Base-by-base conservation (phyloP, 2,329 filamentous ascomycete genomes). In the Thelonectria discophora region DNA sequence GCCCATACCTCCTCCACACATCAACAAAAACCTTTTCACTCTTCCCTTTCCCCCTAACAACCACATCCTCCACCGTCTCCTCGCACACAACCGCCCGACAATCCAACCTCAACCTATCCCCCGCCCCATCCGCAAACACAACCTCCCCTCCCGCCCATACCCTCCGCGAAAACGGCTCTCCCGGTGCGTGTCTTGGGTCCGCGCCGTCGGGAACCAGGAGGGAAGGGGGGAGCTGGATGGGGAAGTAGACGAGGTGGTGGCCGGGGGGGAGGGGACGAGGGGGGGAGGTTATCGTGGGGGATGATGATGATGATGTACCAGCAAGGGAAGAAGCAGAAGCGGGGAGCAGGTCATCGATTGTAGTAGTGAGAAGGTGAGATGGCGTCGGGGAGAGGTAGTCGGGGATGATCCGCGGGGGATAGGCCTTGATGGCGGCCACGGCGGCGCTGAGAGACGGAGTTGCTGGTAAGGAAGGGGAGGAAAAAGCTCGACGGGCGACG, bases 71-170 rank as follows among this genome's bases (percentile, higher is more conserved):
- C 24, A 86, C 76, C 7, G 63, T 71, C 75, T 87, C 85, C 10
- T 74, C 69, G 42, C 85, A 87, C 2, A 78, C 65, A 18, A 72
- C 81, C 0, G 71, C 59, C 11, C 76, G 56, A 3, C 78, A 77
- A 55, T 83, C 77, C 3, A 86, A 65, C 6, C 60, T 45, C 60
- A 86, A 52, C 2, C 59, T 60, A 5, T 61, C 45, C 20, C 15
- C 18, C 12, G 43, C 39, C 24, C 60, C 4, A 18, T 42, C 32
- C n/a, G 77, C 75, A 68, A 91, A 91, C 1, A 73, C 73, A 9
- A 97, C 77, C 42, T 84, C 83, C 0, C 94, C 95, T 32, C 94
- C 93, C 13, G 92, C 92, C 95, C 95, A 99, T 80, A 99, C 87
- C 17, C 95, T 88, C 20, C 91, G 86, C 52, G 83, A 83, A 74